phyloP scores from a whole-genome alignment of 176 grass and related monocot genomes.

The Ampelocalamus luodianensis region DNA sequence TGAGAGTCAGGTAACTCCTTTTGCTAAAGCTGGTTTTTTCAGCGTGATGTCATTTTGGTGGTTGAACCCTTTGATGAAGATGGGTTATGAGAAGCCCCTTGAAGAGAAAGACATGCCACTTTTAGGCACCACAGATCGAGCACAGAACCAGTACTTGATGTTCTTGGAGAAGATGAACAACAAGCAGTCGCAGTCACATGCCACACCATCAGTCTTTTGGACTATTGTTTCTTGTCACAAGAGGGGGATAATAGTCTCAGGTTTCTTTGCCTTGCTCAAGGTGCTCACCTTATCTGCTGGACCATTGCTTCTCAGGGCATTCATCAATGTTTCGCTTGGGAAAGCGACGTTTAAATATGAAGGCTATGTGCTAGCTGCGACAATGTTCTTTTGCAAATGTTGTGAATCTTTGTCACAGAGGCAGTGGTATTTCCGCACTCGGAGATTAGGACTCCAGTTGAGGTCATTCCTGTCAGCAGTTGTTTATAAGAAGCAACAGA shows the following conservation, averaged over 20 bases:
- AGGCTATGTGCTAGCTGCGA: constrained; percentile 60
- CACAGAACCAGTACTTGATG: constrained; percentile 54
- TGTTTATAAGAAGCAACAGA: constrained; percentile 86
- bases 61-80: constrained; percentile 85
- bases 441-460: constrained; percentile 79
- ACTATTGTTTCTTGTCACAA: constrained; percentile 77
- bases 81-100: constrained; percentile 74
- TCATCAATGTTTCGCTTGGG: constrained; percentile 78
- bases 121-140: constrained; percentile 55
- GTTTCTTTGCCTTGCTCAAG: constrained; percentile 87
- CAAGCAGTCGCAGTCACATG: constrained; percentile 32
- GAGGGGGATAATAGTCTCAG: constrained; percentile 68
- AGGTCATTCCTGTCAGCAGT: constrained; percentile 75
- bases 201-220: constrained; percentile 62
- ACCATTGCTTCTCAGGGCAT: constrained; percentile 77
- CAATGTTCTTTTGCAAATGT: constrained; percentile 76
- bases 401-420: constrained; percentile 82
- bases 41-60: constrained; percentile 89
- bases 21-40: constrained; percentile 68
- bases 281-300: constrained; percentile 69
- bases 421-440: constrained; percentile 88
- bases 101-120: constrained; percentile 86
- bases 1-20: constrained; percentile 47
- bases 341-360: constrained; percentile 70
- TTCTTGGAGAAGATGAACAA: constrained; percentile 66